phyloP scores from a whole-genome alignment of 2,329 filamentous ascomycete genomes.

The Cordyceps farinosa region DNA sequence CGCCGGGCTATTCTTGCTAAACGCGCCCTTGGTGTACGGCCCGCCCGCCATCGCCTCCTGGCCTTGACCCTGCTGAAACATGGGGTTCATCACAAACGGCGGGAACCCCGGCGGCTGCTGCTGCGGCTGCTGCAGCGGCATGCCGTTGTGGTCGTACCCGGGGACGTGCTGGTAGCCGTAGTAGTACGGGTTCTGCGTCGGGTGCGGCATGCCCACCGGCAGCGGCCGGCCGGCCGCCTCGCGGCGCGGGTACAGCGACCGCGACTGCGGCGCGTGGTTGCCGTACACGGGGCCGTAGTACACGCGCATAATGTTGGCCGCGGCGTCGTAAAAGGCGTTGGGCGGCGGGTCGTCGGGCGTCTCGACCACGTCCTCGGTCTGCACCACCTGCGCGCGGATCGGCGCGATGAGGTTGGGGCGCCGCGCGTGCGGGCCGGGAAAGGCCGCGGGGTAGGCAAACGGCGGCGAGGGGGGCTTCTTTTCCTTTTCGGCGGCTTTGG shows the following conservation, averaged over 20 bases:
- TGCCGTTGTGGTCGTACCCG: constrained; percentile 21
- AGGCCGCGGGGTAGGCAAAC: constrained; percentile 27
- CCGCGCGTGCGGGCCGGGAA: constrained; percentile 31
- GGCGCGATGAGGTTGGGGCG: constrained; percentile 47
- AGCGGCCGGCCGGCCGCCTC: constrained; percentile 31
- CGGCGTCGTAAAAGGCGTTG: constrained; percentile 57
- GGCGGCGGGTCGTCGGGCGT: constrained; percentile 50
- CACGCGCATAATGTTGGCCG: constrained; percentile 50
- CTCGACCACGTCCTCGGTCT: constrained; percentile 55
- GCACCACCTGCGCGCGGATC: constrained; percentile 46
- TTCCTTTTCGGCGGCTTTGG: neutral
- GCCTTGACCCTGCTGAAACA: neutral
- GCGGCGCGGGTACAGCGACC: constrained; percentile 44
- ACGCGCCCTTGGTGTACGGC: constrained; percentile 14
- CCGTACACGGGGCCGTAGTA: constrained; percentile 57
- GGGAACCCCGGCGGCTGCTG: constrained; percentile 11
- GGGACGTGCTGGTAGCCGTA: constrained; percentile 33
- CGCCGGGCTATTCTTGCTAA: constrained; percentile 8
- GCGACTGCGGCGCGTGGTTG: constrained; percentile 38
- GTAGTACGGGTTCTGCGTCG: constrained; percentile 41
- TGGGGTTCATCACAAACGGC: constrained; percentile 24
- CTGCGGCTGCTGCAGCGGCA: neutral
- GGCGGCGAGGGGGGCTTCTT: neutral
- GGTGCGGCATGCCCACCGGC: constrained; percentile 43
- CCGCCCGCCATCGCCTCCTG: neutral